These are phyloP conservation scores for Leccinellum albellum DNA, from an alignment of 768 basidiomycete genomes.

Conservation along the genomic window DNA sequence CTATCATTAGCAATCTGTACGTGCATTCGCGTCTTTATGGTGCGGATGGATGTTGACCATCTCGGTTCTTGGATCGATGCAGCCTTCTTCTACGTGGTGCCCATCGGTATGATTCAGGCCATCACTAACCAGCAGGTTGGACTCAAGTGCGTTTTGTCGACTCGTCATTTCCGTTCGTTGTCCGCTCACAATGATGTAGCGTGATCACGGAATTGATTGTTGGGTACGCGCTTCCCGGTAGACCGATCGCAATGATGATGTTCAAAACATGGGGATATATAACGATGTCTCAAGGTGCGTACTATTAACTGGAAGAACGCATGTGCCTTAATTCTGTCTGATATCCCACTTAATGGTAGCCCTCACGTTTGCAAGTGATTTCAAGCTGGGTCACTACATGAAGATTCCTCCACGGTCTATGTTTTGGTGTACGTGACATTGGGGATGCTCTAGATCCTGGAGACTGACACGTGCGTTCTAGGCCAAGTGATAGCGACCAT, in stretches of 20 bases:
- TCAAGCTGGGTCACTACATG: constrained; percentile 78
- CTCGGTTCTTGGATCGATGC: neutral
- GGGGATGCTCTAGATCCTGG: neutral
- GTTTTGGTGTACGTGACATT: constrained; percentile 44
- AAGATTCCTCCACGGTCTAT: constrained; percentile 64
- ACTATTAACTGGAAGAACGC: neutral
- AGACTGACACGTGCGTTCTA: neutral
- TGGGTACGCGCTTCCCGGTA: constrained; percentile 54
- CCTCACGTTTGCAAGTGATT: constrained; percentile 63
- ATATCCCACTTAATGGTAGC: constrained; percentile 29
- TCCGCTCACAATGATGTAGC: constrained; percentile 13
- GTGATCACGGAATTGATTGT: constrained; percentile 74
- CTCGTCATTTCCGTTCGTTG: neutral
- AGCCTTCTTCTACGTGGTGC: constrained; percentile 65
- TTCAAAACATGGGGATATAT: constrained; percentile 75
- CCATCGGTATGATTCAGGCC: constrained; percentile 72
- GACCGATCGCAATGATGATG: constrained; percentile 78
- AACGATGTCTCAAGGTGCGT: constrained; percentile 46
- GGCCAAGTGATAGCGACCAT: constrained; percentile 59
- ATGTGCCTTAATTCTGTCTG: too few species aligned
- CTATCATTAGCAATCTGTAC: constrained; percentile 28
- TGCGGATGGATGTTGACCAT: neutral
- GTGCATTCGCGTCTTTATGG: constrained; percentile 12
- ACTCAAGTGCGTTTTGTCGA: constrained; percentile 33
- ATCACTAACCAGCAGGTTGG: constrained; percentile 78